Percentiles rank a stretch among this genome's conserved stretches.
These are phyloP conservation scores for Clarireedia paspali DNA, from an alignment of 2,329 filamentous ascomycete species.

Conservation along the genomic window DNA sequence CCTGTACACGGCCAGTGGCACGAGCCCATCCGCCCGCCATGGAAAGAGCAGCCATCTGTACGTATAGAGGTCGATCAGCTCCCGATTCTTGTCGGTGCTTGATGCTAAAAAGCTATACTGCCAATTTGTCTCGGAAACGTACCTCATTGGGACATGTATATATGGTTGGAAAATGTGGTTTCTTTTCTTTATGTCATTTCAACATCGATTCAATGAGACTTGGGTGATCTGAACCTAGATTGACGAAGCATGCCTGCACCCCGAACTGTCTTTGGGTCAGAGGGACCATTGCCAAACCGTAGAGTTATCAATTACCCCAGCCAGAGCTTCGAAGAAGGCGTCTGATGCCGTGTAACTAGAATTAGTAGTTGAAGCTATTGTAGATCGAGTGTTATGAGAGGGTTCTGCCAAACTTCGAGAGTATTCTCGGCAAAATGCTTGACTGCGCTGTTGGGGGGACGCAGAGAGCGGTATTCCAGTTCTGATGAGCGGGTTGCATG, in stretches of 20 bases:
- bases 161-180: conserved; percentile 52
- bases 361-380: too few species aligned
- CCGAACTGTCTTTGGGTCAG: neutral
- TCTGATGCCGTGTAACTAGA: neutral
- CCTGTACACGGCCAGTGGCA: conserved; percentile 55
- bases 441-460: too few species aligned
- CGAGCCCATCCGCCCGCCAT: conserved; percentile 67
- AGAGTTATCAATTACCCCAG: conserved; percentile 17
- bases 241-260: conserved; percentile 32
- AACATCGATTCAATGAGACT: conserved; percentile 64
- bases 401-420: too few species aligned
- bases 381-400: too few species aligned
- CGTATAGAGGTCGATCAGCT: neutral
- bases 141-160: conserved; percentile 60
- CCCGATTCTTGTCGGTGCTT: neutral
- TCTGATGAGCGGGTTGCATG: too few species aligned
- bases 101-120: neutral
- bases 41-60: conserved; percentile 59
- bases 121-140: neutral
- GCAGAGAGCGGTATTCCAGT: too few species aligned
- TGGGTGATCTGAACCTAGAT: conserved; percentile 54
- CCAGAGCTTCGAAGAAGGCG: neutral
- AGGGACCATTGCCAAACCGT: conserved; percentile 28
- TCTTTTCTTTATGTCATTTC: conserved; percentile 55
- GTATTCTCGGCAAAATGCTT: too few species aligned